Evolutionary conservation across 108 stramenopile genomes (phyloP), one percentile per base, ranked within the genome.

Genomic region (Craspedostauros australis): DNA sequence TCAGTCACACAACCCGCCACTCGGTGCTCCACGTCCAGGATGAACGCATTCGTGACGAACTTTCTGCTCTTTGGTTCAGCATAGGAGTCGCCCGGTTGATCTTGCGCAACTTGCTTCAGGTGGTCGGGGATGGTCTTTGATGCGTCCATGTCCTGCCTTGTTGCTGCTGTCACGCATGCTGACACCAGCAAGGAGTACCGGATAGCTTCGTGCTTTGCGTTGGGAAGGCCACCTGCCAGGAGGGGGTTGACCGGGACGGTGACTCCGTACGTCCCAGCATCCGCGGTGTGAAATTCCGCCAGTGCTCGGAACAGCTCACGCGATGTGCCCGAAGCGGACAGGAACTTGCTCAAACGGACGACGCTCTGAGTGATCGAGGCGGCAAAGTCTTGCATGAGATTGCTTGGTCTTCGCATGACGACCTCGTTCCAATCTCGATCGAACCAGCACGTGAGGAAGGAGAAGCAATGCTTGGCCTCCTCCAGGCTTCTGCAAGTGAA

Each of bases 121-220:
- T 68, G 73, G 11, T 40, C 7, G 0, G 57, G 45, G 5, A 55
- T 23, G 6, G 40, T 27, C 0, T 48, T 32, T 28, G 76, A 68
- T 19, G 60, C 26, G 11, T 64, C 44, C 46, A 59, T 79, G 49
- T 84, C 83, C 28, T 76, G 54, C 5, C 23, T 22, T 12, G 84
- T 82, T 3, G 73, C 72, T 39, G 65, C 31, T 8, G 46, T 48
- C 41, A 64, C 72, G 40, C 80, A 81, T n/a, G 72, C 63, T 26
- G 56, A 59, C 25, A 76, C 78, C 42, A 54, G 80, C 57, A 75
- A 63, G 12, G 78, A 60, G 41, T 77, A 79, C 7, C 76, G 56
- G 28, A 81, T 73, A 15, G 80, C 80, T 32, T 86, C 75, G 45
- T 86, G 84, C 24, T 68, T 72, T 4, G 78, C 78, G 38, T 75